A percentile compares a stretch with the other conserved stretches of the same genome.
Conservation (phyloP, 345 rosid species). For the Citrus sp. region DNA sequence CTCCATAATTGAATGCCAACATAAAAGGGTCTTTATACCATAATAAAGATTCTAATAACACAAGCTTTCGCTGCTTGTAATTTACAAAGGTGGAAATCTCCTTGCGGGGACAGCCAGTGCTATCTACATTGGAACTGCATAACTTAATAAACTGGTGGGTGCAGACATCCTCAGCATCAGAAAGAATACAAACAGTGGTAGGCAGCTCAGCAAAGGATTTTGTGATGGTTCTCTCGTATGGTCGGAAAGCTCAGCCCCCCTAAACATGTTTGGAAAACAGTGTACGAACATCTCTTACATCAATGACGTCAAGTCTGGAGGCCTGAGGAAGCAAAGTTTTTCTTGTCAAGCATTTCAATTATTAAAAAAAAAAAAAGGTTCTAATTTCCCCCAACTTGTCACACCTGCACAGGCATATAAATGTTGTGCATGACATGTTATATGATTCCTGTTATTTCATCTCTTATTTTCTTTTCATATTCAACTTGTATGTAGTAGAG, state of each 20-base stretch:
- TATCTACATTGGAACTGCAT: slow-evolving; percentile 28
- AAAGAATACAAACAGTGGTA: slow-evolving; percentile 17
- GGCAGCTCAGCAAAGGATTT: slow-evolving; percentile 52
- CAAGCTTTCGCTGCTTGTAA: neutral
- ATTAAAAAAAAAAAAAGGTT: neutral
- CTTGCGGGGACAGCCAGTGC: slow-evolving; percentile 35
- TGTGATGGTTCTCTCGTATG: slow-evolving; percentile 45
- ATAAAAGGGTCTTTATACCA: neutral
- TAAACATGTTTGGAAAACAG: neutral
- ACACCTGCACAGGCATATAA: neutral
- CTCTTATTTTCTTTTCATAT: neutral
- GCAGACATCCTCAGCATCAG: slow-evolving; percentile 27
- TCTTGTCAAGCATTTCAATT: neutral
- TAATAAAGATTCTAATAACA: neutral
- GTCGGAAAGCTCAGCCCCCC: slow-evolving; percentile 30
- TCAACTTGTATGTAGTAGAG: neutral
- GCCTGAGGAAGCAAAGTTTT: neutral
- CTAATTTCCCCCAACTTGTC: neutral
- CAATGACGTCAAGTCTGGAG: neutral
- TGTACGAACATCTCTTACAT: neutral
- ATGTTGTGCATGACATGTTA: neutral
- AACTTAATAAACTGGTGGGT: slow-evolving; percentile 43
- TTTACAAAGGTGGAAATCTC: slow-evolving; percentile 48
- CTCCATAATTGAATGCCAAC: no score
- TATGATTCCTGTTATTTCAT: neutral